Evolutionary conservation across 495 filamentous ascomycete species (phyloP).

Genomic region (Talaromyces stipitatus): DNA sequence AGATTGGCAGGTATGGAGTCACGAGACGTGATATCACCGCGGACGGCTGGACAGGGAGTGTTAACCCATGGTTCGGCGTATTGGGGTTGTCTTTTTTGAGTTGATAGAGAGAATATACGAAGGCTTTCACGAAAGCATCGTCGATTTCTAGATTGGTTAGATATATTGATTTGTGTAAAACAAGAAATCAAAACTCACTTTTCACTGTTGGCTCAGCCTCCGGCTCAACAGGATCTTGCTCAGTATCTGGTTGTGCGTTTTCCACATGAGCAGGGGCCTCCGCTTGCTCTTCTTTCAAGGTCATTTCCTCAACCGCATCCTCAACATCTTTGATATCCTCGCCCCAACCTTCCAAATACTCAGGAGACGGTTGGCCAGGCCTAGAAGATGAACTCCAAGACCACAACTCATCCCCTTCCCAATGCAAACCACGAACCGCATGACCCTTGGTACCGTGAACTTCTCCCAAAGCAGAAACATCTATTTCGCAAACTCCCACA

Average conservation of each 20-base stretch:
- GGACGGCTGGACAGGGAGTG: constrained; percentile 58
- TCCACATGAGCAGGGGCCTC: constrained; percentile 27
- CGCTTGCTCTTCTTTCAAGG: constrained; percentile 33
- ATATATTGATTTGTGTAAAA: background rate
- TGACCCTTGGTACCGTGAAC: constrained; percentile 60
- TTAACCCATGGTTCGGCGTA: constrained; percentile 42
- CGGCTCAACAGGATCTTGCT: constrained; percentile 23
- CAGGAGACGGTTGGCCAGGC: constrained; percentile 42
- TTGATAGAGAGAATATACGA: constrained; percentile 55
- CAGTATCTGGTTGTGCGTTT: constrained; percentile 6
- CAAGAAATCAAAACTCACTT: constrained; percentile 26
- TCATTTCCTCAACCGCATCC: constrained; percentile 7
- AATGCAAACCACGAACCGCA: constrained; percentile 61
- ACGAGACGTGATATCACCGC: constrained; percentile 58
- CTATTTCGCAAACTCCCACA: constrained; percentile 60
- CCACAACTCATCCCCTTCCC: constrained; percentile 70
- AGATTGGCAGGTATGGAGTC: constrained; percentile 60
- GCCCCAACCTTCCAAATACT: constrained; percentile 41
- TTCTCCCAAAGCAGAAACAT: constrained; percentile 48
- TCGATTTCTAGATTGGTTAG: constrained; percentile 50
- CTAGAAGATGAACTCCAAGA: constrained; percentile 51
- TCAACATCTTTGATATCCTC: constrained; percentile 18
- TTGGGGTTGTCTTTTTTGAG: constrained; percentile 44
- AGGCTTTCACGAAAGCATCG: constrained; percentile 58
- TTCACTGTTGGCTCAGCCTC: constrained; percentile 48